Base-by-base conservation (phyloP, 163 green algal genomes). In the Scenedesmus sp. region DNA sequence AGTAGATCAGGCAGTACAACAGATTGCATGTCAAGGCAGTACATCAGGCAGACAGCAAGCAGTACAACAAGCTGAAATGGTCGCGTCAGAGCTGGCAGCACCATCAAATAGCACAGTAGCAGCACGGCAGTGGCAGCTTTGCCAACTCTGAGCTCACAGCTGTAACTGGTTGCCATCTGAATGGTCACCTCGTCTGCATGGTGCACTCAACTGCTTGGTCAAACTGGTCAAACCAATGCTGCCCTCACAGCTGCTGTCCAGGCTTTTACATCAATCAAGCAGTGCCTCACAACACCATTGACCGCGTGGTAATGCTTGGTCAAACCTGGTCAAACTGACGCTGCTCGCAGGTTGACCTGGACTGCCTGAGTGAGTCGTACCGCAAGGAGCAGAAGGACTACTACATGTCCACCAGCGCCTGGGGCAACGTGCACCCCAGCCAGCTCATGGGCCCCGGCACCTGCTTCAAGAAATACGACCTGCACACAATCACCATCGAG, bases 341-440 rank as follows among this genome's bases (percentile, higher is more conserved):
- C 4, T 84, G 76, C 34, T 0, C 57, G 9, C 93, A 95, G 92
- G 93, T 99, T 10, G 95, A 97, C 91, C 93, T 99, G 91, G 94
- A 95, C 90, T 97, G 94, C 91, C 95, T 99, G 66, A 95, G 88
- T 15, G 89, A 97, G 18, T 10, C 92, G 1, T 99, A 95, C 94
- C 62, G 94, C 9, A 91, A 94, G 83, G 98, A 99, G 95, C 97
- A 99, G 94, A 86, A 90, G 62, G 95, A 99, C 74, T 99, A 99
- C 94, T 99, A 97, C 93, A 84, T 96, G 79, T 87, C 94, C 82
- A 99, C 97, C 12, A 79, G 94, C 18, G 94, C 96, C 12, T 99
- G 97, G 97, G 96, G 94, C 46, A 97, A 99, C 91, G 94, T 98
- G 23, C 97, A 99, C 94, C 98, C 98, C 82, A 90, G 92, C n/a